Evolutionary conservation across 495 filamentous ascomycete genomes (phyloP).

Genomic region (Podospora pseudoanserina): DNA sequence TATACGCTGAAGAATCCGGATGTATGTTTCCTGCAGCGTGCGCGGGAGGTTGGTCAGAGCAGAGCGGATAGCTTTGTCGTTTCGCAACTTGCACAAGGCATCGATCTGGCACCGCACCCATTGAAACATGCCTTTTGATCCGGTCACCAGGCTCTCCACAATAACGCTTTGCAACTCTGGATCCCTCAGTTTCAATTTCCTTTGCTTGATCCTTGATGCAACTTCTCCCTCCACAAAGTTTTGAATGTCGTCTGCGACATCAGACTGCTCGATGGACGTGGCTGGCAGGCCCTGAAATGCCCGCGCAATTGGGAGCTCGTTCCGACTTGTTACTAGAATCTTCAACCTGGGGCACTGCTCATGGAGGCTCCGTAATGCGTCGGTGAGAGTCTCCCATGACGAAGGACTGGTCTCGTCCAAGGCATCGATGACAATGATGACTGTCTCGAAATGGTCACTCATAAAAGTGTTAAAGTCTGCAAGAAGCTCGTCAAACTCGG

Average conservation of each 20-base stretch:
- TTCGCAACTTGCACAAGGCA: conserved; percentile 34
- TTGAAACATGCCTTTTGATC: conserved; percentile 35
- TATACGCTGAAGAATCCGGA: conserved; percentile 28
- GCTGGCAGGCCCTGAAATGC: neutral
- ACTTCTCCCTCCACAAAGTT: neutral
- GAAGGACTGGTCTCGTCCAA: conserved; percentile 8
- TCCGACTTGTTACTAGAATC: neutral
- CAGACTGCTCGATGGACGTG: neutral
- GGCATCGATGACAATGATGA: conserved; percentile 14
- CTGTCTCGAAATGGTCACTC: conserved; percentile 1
- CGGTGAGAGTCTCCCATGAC: conserved; percentile 8
- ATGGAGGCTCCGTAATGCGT: neutral
- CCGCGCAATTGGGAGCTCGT: neutral
- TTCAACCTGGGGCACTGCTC: neutral
- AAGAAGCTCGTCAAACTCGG: conserved; percentile 15
- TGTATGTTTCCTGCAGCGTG: conserved; percentile 34
- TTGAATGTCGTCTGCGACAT: neutral
- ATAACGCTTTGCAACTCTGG: conserved; percentile 1
- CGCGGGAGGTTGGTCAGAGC: conserved; percentile 33
- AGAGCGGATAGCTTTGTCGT: conserved; percentile 36
- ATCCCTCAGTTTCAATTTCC: neutral
- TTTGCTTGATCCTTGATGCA: neutral
- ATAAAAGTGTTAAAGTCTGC: conserved; percentile 12
- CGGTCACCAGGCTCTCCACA: conserved; percentile 13
- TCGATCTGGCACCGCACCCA: conserved; percentile 38